Percentiles rank a stretch among this genome's conserved stretches.
Conservation (phyloP, 352 stramenopile genomes). For the Globisporangium spinosum region DNA sequence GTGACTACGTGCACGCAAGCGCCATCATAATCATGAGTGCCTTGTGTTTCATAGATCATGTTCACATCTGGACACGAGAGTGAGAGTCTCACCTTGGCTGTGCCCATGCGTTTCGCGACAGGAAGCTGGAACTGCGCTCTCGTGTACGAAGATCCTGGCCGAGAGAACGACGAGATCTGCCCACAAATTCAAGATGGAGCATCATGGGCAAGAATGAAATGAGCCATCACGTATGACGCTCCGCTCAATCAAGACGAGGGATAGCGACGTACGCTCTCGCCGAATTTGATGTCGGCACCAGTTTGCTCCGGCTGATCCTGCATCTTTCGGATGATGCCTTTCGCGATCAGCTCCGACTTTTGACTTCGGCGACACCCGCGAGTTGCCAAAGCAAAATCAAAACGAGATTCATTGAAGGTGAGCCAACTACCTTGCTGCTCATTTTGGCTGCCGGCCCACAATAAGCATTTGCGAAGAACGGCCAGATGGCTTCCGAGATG, state of each 20-base stretch:
- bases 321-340: constrained; percentile 69
- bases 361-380: constrained; percentile 45
- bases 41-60: background rate
- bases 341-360: constrained; percentile 52
- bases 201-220: background rate
- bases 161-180: constrained; percentile 73
- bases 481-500: constrained; percentile 71
- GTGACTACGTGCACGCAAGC: constrained; percentile 32
- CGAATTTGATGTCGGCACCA: constrained; percentile 33
- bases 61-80: background rate
- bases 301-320: constrained; percentile 46
- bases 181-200: background rate
- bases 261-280: constrained; percentile 15
- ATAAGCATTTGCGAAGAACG: constrained; percentile 48
- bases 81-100: constrained; percentile 36
- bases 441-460: background rate
- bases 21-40: background rate
- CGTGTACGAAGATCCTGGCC: constrained; percentile 69
- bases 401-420: background rate
- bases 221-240: background rate
- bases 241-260: background rate
- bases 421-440: background rate
- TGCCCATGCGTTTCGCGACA: constrained; percentile 35
- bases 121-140: constrained; percentile 57
- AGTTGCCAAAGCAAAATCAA: constrained; percentile 19